phyloP scores from a whole-genome alignment of 2,329 filamentous ascomycete genomes.

The Beauveria pseudobassiana region DNA sequence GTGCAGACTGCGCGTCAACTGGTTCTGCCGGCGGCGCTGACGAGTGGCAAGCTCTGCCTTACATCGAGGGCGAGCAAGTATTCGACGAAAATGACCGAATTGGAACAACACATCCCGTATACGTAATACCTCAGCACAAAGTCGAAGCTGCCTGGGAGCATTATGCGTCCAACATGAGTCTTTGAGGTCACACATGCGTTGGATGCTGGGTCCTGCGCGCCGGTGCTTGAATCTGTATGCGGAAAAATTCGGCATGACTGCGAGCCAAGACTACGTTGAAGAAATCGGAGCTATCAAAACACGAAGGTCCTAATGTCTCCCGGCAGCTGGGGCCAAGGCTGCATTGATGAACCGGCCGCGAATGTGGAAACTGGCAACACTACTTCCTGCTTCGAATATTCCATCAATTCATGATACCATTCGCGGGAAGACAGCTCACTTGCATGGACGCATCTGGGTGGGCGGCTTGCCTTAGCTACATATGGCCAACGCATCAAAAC shows the following conservation, averaged over 20 bases:
- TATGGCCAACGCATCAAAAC: slow-evolving; percentile 12
- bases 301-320: neutral
- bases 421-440: slow-evolving; percentile 3
- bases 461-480: slow-evolving; percentile 11
- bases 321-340: neutral
- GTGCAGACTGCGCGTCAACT: slow-evolving; percentile 29
- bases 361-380: neutral
- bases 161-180: slow-evolving; percentile 52
- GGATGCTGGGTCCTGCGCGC: neutral
- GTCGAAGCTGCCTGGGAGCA: slow-evolving; percentile 59
- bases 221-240: neutral
- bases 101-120: slow-evolving; percentile 70
- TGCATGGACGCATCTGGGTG: slow-evolving; percentile 9
- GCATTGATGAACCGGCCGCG: neutral
- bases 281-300: neutral
- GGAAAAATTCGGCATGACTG: neutral
- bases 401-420: neutral
- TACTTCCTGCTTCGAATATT: neutral
- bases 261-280: neutral
- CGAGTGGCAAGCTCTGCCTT: slow-evolving; percentile 41
- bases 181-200: slow-evolving; percentile 31
- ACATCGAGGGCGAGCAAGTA: slow-evolving; percentile 49
- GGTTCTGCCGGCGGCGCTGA: slow-evolving; percentile 28
- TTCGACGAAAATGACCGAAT: slow-evolving; percentile 68
- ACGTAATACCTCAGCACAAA: slow-evolving; percentile 67